A percentile compares a stretch with the other conserved stretches of the same genome.
Conservation (phyloP, 2,329 filamentous ascomycete species). For the Dryadomyces quercivorus region DNA sequence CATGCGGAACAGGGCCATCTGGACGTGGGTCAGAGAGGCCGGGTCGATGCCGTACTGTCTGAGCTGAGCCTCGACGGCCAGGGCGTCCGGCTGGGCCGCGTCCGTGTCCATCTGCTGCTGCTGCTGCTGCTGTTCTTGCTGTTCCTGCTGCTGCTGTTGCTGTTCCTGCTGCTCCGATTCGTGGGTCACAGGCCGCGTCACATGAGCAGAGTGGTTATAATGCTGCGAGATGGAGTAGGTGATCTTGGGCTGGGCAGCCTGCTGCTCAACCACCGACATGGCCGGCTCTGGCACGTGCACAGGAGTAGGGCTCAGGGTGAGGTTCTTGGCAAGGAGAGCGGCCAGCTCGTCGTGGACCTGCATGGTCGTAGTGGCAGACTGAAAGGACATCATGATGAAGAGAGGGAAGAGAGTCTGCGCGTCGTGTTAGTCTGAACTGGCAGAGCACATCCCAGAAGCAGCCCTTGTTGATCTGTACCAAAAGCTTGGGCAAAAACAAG, state of each 20-base stretch:
- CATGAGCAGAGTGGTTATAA: constrained; percentile 70
- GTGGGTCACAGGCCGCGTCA: constrained; percentile 27
- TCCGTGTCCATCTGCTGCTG: constrained; percentile 26
- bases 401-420: neutral
- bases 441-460: neutral
- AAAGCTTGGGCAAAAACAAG: neutral
- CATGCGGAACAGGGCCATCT: constrained; percentile 66
- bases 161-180: constrained; percentile 19
- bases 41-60: constrained; percentile 59
- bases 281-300: neutral
- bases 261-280: neutral
- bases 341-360: constrained; percentile 72
- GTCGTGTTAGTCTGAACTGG: neutral
- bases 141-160: constrained; percentile 12
- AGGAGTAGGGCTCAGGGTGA: constrained; percentile 38
- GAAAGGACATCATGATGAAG: constrained; percentile 8
- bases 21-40: constrained; percentile 54
- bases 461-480: neutral
- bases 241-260: constrained; percentile 27
- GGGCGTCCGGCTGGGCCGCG: constrained; percentile 33
- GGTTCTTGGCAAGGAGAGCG: constrained; percentile 64
- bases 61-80: constrained; percentile 46
- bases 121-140: constrained; percentile 20
- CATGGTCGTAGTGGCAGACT: constrained; percentile 21
- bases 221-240: constrained; percentile 69